Evolutionary conservation across 495 filamentous ascomycete species (phyloP).

Genomic region (Coniosporium apollinis): DNA sequence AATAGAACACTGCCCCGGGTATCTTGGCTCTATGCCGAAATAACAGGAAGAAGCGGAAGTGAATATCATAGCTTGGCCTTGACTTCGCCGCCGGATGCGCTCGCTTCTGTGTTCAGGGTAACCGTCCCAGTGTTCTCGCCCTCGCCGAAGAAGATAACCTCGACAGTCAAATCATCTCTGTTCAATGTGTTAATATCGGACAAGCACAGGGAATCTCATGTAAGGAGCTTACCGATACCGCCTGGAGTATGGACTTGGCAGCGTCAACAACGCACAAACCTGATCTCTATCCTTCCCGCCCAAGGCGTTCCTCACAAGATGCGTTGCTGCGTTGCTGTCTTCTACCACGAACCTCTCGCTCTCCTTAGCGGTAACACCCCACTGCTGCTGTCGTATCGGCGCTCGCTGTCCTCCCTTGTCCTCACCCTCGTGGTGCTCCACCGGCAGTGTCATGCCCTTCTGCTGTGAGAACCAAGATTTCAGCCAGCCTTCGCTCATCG

Average conservation of each 20-base stretch:
- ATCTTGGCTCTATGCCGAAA: neutral
- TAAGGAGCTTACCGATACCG: constrained; percentile 53
- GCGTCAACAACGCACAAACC: constrained; percentile 80
- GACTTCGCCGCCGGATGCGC: constrained; percentile 34
- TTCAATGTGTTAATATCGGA: no score
- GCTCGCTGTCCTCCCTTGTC: constrained; percentile 33
- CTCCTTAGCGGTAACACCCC: constrained; percentile 44
- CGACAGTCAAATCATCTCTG: constrained; percentile 92
- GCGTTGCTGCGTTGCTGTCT: constrained; percentile 92
- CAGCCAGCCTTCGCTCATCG: constrained; percentile 28
- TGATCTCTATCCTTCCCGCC: constrained; percentile 89
- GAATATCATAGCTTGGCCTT: constrained; percentile 45
- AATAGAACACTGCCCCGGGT: no score
- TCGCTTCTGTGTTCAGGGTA: constrained; percentile 72
- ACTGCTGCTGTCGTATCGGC: constrained; percentile 72
- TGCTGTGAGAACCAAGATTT: constrained; percentile 35
- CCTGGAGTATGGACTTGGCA: constrained; percentile 79
- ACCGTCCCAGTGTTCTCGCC: constrained; percentile 56
- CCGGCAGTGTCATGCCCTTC: constrained; percentile 31
- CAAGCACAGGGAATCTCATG: no score
- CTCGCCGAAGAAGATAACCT: constrained; percentile 96
- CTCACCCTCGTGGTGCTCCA: constrained; percentile 33
- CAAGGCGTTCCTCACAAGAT: constrained; percentile 88
- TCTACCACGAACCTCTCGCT: constrained; percentile 77
- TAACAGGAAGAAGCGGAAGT: constrained; percentile 2